Base-by-base conservation (phyloP, 257 asterid genomes). In the Solanum lycopersicoides region DNA sequence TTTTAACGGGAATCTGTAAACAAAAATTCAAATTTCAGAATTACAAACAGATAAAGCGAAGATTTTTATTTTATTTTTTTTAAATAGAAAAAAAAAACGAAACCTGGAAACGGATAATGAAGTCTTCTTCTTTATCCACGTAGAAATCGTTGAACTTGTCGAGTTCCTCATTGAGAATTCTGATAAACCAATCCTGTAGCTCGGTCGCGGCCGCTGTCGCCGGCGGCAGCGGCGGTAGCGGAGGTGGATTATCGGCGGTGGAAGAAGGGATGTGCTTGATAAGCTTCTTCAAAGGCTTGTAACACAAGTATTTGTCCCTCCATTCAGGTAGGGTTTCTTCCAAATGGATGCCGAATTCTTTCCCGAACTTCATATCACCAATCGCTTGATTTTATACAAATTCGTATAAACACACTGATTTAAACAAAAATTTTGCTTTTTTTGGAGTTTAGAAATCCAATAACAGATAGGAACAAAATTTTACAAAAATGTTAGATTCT, bases 81-180 rank as follows among this genome's bases (percentile, higher is more conserved):
- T 1, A 39, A 5, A 2, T 13, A 1, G 6, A 50, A 45, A 53
- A 59, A 23, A n/a, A 32, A 71, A 73, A 74, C 3, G n/a, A 44
- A 45, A 97, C 99, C 99, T 95, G 95, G 86, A 94, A 90, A 56
- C 98, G 97, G 89, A 97, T 95, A 87, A 95, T 91, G 90, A 96
- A 92, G 14, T 93, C 98, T 89, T 93, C 99, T 93, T 97, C 99
- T 93, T 93, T 95, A 82, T 94, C 99, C 91, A 97, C 98, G 94
- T 94, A 97, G 91, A 97, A 97, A 91, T 96, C 97, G 91, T 96
- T 95, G 92, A 97, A 93, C 93, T 97, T 97, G 82, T 94, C 94
- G 50, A 97, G 92, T 87, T 97, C 99, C 86, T 91, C 94, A 63
- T 86, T 85, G n/a, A 96, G 98, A 89, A 93, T 88, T 84, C 91